phyloP scores from a whole-genome alignment of 169 alveolate genomes.

The Plasmodium blacklocki region DNA sequence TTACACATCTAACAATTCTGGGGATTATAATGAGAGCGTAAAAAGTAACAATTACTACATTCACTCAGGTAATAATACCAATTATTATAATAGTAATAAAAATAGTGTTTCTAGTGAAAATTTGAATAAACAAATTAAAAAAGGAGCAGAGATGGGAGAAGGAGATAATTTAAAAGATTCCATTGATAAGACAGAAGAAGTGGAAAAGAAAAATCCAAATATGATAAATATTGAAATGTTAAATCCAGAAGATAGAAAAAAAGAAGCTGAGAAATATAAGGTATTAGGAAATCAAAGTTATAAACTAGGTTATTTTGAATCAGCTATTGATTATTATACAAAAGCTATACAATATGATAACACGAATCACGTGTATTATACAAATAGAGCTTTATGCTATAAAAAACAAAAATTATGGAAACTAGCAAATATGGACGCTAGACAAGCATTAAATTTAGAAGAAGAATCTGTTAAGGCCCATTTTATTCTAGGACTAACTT shows the following conservation, averaged over 20 bases:
- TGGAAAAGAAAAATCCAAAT: slow-evolving; percentile 28
- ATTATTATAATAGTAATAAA: slow-evolving; percentile 3
- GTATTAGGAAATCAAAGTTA: slow-evolving; percentile 88
- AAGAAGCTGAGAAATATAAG: slow-evolving; percentile 82
- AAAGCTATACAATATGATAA: slow-evolving; percentile 85
- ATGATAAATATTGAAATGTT: slow-evolving; percentile 40
- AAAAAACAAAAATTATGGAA: slow-evolving; percentile 85
- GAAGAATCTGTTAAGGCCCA: slow-evolving; percentile 89
- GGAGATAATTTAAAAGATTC: background rate
- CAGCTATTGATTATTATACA: slow-evolving; percentile 89
- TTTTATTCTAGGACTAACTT: slow-evolving; percentile 87
- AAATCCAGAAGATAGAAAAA: slow-evolving; percentile 73
- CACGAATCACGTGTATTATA: slow-evolving; percentile 85
- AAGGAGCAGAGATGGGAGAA: background rate
- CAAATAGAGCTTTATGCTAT: slow-evolving; percentile 90
- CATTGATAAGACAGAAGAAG: slow-evolving; percentile 2
- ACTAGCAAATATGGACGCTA: slow-evolving; percentile 85
- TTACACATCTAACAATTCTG: slow-evolving; percentile 4
- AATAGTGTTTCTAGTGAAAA: slow-evolving; percentile 16
- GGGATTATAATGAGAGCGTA: slow-evolving; percentile 1
- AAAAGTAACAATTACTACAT: background rate
- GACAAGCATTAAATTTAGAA: slow-evolving; percentile 87
- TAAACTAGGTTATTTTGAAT: slow-evolving; percentile 86
- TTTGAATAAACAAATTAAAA: slow-evolving; percentile 4
- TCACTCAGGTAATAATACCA: background rate